Evolutionary conservation across 2,329 filamentous ascomycete genomes (phyloP).

Genomic region (Cladobotryum protrusum): DNA sequence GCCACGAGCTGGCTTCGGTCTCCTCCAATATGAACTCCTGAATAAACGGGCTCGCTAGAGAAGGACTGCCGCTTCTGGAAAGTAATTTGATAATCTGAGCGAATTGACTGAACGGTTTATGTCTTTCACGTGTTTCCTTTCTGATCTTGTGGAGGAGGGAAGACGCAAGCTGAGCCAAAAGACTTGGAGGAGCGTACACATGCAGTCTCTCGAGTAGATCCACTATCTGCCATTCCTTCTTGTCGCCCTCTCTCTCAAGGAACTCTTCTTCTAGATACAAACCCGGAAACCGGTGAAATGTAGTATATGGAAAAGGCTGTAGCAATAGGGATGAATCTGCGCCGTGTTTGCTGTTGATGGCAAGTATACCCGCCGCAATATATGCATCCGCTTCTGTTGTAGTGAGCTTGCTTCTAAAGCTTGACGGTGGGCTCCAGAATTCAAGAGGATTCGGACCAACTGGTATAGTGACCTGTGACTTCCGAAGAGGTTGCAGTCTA

Average conservation of each 20-base stretch:
- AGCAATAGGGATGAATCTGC: constrained; percentile 1
- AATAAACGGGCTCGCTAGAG: constrained; percentile 2
- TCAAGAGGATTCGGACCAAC: too few species aligned
- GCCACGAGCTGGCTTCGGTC: constrained; percentile 7
- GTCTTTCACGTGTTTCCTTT: neutral
- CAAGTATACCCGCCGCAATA: neutral
- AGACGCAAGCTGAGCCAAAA: neutral
- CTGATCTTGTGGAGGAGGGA: constrained; percentile 2
- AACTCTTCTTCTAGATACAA: constrained; percentile 9
- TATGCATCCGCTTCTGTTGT: neutral
- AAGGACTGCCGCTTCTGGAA: neutral
- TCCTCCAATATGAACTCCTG: constrained; percentile 5
- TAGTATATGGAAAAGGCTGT: neutral
- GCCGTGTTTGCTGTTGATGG: constrained; percentile 1
- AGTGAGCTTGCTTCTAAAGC: neutral
- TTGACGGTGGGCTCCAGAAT: too few species aligned
- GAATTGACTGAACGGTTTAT: neutral
- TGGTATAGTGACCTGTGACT: too few species aligned
- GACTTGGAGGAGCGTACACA: neutral
- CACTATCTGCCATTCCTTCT: neutral
- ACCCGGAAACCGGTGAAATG: neutral
- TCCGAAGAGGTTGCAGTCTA: too few species aligned
- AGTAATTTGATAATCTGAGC: neutral
- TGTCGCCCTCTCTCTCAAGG: constrained; percentile 2
- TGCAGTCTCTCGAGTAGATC: neutral